A percentile compares a stretch with the other conserved stretches of the same genome.
These are phyloP conservation scores for Lasiosphaeria hispida DNA, from an alignment of 495 filamentous ascomycete genomes.

Conservation along the genomic window DNA sequence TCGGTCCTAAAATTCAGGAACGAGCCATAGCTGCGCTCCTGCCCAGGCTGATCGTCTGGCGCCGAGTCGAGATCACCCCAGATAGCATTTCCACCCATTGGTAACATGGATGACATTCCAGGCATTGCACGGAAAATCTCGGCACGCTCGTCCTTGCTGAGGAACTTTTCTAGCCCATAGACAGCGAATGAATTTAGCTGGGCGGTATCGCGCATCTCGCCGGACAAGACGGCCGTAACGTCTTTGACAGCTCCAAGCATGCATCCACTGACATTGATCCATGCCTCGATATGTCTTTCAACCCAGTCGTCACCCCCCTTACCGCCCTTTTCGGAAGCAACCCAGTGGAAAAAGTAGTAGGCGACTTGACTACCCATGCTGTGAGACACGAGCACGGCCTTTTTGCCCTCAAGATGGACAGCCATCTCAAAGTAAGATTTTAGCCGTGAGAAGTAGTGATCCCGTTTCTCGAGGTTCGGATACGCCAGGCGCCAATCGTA, in stretches of 20 bases:
- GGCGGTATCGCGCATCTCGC: conserved; percentile 97
- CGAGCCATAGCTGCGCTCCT: conserved; percentile 69
- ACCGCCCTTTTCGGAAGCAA: conserved; percentile 74
- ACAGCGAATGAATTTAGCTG: conserved; percentile 97
- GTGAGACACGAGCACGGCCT: conserved; percentile 86
- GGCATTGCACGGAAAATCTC: conserved; percentile 98
- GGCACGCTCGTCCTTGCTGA: conserved; percentile 81
- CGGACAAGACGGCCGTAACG: conserved; percentile 83
- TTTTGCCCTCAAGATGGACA: conserved; percentile 63
- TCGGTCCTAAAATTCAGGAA: conserved; percentile 81
- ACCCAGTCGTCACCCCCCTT: conserved; percentile 87
- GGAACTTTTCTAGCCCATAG: conserved; percentile 94
- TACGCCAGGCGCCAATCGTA: conserved; percentile 99
- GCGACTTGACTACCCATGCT: conserved; percentile 96
- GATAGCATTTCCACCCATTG: conserved; percentile 89
- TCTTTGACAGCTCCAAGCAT: conserved; percentile 97
- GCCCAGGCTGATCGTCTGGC: conserved; percentile 78
- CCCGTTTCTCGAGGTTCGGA: conserved; percentile 78
- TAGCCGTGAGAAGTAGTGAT: conserved; percentile 88
- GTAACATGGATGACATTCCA: conserved; percentile 92
- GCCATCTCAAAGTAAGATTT: conserved; percentile 88
- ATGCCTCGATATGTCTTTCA: conserved; percentile 82
- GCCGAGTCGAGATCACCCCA: conserved; percentile 92
- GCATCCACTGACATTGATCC: conserved; percentile 97
- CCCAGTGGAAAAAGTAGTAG: conserved; percentile 98